These are phyloP conservation scores for Flaveria floridana DNA, from an alignment of 140 eudicot species.

Conservation along the genomic window DNA sequence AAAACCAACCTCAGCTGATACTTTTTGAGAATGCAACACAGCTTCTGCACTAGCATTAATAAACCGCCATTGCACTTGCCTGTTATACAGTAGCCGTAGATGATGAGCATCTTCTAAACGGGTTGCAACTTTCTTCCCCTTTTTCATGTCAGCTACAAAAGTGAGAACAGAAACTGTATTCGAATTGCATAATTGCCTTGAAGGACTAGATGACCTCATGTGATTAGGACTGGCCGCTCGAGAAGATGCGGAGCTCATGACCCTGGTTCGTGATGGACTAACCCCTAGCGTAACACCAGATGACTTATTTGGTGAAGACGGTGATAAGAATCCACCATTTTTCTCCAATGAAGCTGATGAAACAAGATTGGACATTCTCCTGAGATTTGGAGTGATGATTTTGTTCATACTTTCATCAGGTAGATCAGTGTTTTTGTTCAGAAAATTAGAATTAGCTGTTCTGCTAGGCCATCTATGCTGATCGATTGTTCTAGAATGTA, in stretches of 20 bases:
- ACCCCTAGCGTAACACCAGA: constrained; percentile 46
- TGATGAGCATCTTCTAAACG: constrained; percentile 83
- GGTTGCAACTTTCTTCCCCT: constrained; percentile 66
- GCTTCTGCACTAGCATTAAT: constrained; percentile 67
- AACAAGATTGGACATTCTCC: constrained; percentile 57
- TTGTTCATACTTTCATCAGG: constrained; percentile 35
- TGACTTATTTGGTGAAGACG: constrained; percentile 55
- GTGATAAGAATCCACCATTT: constrained; percentile 21
- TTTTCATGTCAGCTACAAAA: constrained; percentile 72
- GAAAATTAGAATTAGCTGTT: constrained; percentile 38
- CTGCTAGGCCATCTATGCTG: constrained; percentile 88
- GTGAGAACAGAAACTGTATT: constrained; percentile 79
- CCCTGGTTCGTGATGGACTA: constrained; percentile 63
- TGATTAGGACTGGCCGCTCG: constrained; percentile 75
- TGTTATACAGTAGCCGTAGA: constrained; percentile 66
- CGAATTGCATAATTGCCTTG: constrained; percentile 56
- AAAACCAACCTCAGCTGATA: constrained; percentile 69
- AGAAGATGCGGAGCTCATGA: constrained; percentile 40
- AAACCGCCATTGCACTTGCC: constrained; percentile 87
- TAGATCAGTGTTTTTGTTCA: constrained; percentile 49
- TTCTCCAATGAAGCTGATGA: constrained; percentile 40
- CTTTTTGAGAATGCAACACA: constrained; percentile 48
- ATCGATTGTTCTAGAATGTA: constrained; percentile 50
- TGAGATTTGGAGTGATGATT: constrained; percentile 31
- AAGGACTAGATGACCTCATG: constrained; percentile 72